Evolutionary conservation across 495 filamentous ascomycete genomes (phyloP), one percentile per base, ranked within the genome.

Genomic region (Podospora fimiseda): DNA sequence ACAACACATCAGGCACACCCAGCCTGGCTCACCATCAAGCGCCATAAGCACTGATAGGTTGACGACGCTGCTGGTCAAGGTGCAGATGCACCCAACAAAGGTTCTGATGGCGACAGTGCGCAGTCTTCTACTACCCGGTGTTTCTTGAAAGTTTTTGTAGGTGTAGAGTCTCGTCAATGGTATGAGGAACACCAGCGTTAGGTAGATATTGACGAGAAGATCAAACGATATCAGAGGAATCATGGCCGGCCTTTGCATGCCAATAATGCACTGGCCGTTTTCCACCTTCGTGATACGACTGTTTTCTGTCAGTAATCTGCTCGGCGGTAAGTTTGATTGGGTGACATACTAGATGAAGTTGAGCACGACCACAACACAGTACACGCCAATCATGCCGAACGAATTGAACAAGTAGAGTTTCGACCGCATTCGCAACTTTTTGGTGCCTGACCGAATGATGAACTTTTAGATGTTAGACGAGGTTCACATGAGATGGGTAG

Each of bases 1-100:
- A 55, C 77, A 81, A 53, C 74, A 78, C 70, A 78, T 78, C 30
- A 81, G 64, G 57, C 73, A 81, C 9, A 80, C 70, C 78, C 78
- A 81, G 23, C 72, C 77, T 3, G 72, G 78, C 52, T 81, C 78
- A 36, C 78, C 77, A 33, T 74, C 61, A 9, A 79, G 69, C 0
- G 65, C 70, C 66, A 75, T 72, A 15, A 80, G 65, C 0, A 78
- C 67, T 9, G 73, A 69, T 7, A 81, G 62, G 60, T 81, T 81
- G n/a, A 75, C 68, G 18, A 78, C 65, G 48, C 71, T 78, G 57
- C 71, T 76, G 18, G 53, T 62, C 0, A 78, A 64, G 3, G 77
- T 80, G 46, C 66, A 69, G 44, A 72, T 60, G 36, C 72, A 73
- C 6, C 78, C 77, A 24, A 77, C 60, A 57, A 80, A 78, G 15